Percentiles rank a stretch among this genome's conserved stretches.
Conservation (phyloP, 2,329 filamentous ascomycete species). For the Pseudogymnoascus sp. region DNA sequence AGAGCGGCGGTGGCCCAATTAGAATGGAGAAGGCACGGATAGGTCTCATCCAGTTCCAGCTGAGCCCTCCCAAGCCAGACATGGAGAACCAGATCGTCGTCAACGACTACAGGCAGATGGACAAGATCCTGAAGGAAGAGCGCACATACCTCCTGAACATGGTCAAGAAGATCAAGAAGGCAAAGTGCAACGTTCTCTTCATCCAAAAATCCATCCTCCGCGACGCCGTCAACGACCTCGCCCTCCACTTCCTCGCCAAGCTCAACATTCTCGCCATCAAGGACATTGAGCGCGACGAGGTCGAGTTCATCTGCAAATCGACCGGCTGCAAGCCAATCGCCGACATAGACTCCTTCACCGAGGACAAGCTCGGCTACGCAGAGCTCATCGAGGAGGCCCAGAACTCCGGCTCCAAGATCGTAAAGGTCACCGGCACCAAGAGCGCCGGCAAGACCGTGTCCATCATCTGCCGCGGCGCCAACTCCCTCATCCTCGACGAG, state of each 20-base stretch:
- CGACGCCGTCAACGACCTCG: slow-evolving; percentile 95
- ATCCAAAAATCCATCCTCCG: slow-evolving; percentile 98
- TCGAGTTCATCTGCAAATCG: slow-evolving; percentile 98
- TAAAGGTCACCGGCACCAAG: slow-evolving; percentile 91
- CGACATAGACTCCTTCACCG: slow-evolving; percentile 95
- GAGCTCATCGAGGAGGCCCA: slow-evolving; percentile 91
- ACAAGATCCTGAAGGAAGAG: slow-evolving; percentile 99
- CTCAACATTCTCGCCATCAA: slow-evolving; percentile 93
- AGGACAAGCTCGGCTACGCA: slow-evolving; percentile 92
- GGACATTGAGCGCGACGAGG: slow-evolving; percentile 96
- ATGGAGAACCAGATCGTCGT: slow-evolving; percentile 99
- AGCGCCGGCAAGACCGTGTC: slow-evolving; percentile 80
- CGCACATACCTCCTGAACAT: slow-evolving; percentile 96
- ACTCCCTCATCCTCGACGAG: slow-evolving; percentile 89
- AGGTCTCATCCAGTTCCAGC: slow-evolving; percentile 95
- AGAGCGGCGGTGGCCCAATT: slow-evolving; percentile 82
- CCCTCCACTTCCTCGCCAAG: slow-evolving; percentile 94
- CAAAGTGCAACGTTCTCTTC: slow-evolving; percentile 96
- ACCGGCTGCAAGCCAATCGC: slow-evolving; percentile 98
- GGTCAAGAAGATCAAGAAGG: slow-evolving; percentile 99
- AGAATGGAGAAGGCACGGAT: slow-evolving; percentile 97
- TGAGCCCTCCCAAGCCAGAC: slow-evolving; percentile 95
- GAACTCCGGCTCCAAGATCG: slow-evolving; percentile 78
- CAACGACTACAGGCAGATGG: slow-evolving; percentile 99
- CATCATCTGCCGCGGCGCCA: slow-evolving; percentile 89